A percentile compares a stretch with the other conserved stretches of the same genome.
phyloP scores from a whole-genome alignment of 108 stramenopile genomes.

The Craspedostauros australis region DNA sequence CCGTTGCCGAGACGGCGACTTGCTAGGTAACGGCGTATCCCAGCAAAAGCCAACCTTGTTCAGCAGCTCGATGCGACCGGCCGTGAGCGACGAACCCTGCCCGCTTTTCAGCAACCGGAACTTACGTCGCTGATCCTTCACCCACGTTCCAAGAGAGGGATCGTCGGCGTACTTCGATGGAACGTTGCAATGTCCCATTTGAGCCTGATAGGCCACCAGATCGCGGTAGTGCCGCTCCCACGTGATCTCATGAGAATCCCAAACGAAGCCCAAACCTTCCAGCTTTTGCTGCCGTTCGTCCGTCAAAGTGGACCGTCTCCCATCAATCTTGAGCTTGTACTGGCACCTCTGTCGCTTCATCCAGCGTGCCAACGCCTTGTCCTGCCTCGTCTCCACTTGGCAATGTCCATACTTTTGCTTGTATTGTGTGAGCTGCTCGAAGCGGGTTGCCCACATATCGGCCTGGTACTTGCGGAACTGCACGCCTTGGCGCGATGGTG shows the following conservation, averaged over 20 bases:
- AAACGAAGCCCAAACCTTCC: slow-evolving; percentile 23
- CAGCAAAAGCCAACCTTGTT: slow-evolving; percentile 46
- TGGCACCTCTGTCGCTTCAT: slow-evolving; percentile 28
- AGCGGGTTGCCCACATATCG: too few species aligned
- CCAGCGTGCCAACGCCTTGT: slow-evolving; percentile 28
- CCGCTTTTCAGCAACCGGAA: slow-evolving; percentile 43
- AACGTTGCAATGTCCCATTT: slow-evolving; percentile 31
- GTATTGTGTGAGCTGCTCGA: slow-evolving; percentile 20
- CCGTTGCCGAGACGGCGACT: too few species aligned
- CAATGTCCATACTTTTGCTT: slow-evolving; percentile 26
- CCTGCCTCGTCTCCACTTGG: slow-evolving; percentile 8
- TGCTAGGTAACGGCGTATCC: too few species aligned
- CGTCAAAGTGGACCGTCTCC: slow-evolving; percentile 13
- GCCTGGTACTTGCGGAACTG: too few species aligned
- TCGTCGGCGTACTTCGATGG: slow-evolving; percentile 26
- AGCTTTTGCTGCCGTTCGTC: slow-evolving; percentile 21
- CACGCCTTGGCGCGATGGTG: too few species aligned
- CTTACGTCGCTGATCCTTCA: slow-evolving; percentile 55
- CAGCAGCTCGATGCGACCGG: slow-evolving; percentile 39
- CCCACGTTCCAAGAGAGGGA: slow-evolving; percentile 42
- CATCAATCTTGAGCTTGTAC: slow-evolving; percentile 20
- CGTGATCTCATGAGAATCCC: slow-evolving; percentile 22
- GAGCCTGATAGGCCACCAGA: slow-evolving; percentile 16
- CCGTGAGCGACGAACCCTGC: slow-evolving; percentile 41
- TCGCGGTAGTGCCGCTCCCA: slow-evolving; percentile 26